These are phyloP conservation scores for Entomortierella beljakovae DNA, from an alignment of 192 early-diverging fungal species.

Conservation along the genomic window DNA sequence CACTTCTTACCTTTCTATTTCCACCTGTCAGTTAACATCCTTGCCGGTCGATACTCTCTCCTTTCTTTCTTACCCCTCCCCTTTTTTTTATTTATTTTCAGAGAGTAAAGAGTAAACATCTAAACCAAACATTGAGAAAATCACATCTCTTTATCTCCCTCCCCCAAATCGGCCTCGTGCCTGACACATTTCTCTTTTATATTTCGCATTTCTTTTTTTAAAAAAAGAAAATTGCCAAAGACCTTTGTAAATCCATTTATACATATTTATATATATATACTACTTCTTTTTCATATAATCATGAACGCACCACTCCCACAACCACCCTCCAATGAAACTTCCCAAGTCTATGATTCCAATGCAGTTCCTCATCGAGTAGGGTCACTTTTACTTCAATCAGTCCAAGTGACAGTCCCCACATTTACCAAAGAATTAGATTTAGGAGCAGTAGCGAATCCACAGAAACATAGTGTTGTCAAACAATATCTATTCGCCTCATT, in stretches of 20 bases:
- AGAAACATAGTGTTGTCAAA: slow-evolving; percentile 31
- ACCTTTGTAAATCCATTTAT: not conserved
- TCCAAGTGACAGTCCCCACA: slow-evolving; percentile 24
- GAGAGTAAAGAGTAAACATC: too few species aligned
- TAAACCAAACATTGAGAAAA: too few species aligned
- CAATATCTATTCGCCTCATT: slow-evolving; percentile 46
- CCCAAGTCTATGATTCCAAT: slow-evolving; percentile 11
- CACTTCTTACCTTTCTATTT: not conserved
- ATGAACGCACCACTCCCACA: slow-evolving; percentile 29
- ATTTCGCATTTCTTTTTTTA: not conserved
- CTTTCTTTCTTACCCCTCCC: not conserved
- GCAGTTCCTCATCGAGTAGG: slow-evolving; percentile 30
- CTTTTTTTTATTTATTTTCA: not conserved
- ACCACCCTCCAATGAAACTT: slow-evolving; percentile 18
- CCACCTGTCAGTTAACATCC: not conserved
- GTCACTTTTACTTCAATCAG: slow-evolving; percentile 28
- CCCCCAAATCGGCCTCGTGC: not conserved
- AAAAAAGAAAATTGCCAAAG: too few species aligned
- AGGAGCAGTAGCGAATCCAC: slow-evolving; percentile 34
- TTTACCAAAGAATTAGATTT: slow-evolving; percentile 44
- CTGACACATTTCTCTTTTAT: not conserved
- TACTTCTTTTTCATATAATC: not conserved
- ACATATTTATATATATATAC: not conserved
- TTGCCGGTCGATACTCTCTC: too few species aligned
- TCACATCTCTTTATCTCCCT: not conserved